Evolutionary conservation across 768 basidiomycete species (phyloP).

Genomic region (Naganishia vaughanmartiniae): DNA sequence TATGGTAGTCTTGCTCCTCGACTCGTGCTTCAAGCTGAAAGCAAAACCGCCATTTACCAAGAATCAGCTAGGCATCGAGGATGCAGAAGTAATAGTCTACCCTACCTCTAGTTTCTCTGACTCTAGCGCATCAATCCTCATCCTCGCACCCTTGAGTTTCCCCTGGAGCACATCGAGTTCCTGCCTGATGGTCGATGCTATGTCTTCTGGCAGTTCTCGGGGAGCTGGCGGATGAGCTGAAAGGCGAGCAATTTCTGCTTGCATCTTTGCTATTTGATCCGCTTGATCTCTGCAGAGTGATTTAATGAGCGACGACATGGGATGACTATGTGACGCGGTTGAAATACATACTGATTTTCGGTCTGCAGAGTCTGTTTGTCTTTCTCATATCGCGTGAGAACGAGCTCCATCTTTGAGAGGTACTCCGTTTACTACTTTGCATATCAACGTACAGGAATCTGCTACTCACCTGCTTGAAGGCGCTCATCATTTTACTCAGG

Average conservation of each 20-base stretch:
- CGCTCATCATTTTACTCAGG: conserved; percentile 26
- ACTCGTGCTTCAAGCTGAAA: conserved; percentile 21
- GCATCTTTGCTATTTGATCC: conserved; percentile 6
- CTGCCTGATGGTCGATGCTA: conserved; percentile 19
- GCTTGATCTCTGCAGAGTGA: neutral
- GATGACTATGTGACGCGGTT: neutral
- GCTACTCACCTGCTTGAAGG: conserved; percentile 24
- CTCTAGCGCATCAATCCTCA: conserved; percentile 10
- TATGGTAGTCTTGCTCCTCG: conserved; percentile 11
- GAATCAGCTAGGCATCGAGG: neutral
- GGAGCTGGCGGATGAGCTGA: neutral
- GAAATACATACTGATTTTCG: conserved; percentile 7
- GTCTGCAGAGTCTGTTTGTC: conserved; percentile 8
- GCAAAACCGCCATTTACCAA: neutral
- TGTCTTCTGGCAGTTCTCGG: conserved; percentile 1
- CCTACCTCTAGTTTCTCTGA: conserved; percentile 21
- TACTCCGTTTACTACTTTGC: neutral
- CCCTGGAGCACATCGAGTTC: conserved; percentile 10
- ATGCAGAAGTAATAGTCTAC: neutral
- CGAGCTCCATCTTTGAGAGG: conserved; percentile 14
- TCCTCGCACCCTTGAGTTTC: conserved; percentile 10
- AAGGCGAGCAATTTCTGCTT: conserved; percentile 7
- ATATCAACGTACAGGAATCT: neutral
- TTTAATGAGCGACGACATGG: neutral
- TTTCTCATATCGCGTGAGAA: conserved; percentile 17